Conservation (phyloP, 1,284 basidiomycete genomes). For the Tylopilus sp. region DNA sequence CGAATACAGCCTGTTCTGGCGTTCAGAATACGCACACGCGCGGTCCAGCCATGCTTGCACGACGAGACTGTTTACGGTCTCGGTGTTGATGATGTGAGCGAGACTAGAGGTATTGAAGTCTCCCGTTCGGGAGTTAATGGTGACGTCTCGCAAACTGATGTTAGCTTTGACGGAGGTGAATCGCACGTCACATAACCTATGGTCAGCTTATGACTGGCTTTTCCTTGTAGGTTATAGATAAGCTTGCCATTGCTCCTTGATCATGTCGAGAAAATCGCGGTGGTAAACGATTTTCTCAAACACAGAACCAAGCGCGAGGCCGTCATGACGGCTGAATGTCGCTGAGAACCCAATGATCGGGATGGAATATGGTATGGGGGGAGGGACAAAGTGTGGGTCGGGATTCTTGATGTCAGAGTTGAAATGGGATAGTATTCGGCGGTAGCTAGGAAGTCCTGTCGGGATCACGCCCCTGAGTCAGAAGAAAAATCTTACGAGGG, state of each 20-base stretch:
- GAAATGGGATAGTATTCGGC: conserved; percentile 75
- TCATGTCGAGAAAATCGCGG: conserved; percentile 90
- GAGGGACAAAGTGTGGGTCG: conserved; percentile 38
- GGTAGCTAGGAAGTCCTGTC: conserved; percentile 52
- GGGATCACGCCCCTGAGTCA: background rate
- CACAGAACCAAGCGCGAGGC: conserved; percentile 82
- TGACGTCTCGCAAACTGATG: conserved; percentile 66
- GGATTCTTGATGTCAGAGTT: conserved; percentile 57
- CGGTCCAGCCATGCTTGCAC: conserved; percentile 80
- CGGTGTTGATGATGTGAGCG: conserved; percentile 76
- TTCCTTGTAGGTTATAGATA: background rate
- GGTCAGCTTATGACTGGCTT: conserved; percentile 4
- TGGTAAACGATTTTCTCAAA: conserved; percentile 95
- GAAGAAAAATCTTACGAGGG: conserved; percentile 58
- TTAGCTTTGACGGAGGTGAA: conserved; percentile 79
- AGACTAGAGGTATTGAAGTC: conserved; percentile 80
- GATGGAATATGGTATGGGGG: conserved; percentile 46
- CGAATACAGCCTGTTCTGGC: conserved; percentile 1
- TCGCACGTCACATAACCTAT: conserved; percentile 79
- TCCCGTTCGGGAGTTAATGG: conserved; percentile 61
- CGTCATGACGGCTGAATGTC: conserved; percentile 91
- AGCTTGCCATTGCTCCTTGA: conserved; percentile 82
- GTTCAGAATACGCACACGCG: conserved; percentile 48
- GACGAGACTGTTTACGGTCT: conserved; percentile 70
- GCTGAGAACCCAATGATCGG: conserved; percentile 95